A percentile compares a stretch with the other conserved stretches of the same genome.
These are phyloP conservation scores for Pythium diclinum DNA, from an alignment of 352 stramenopile species.

Conservation along the genomic window DNA sequence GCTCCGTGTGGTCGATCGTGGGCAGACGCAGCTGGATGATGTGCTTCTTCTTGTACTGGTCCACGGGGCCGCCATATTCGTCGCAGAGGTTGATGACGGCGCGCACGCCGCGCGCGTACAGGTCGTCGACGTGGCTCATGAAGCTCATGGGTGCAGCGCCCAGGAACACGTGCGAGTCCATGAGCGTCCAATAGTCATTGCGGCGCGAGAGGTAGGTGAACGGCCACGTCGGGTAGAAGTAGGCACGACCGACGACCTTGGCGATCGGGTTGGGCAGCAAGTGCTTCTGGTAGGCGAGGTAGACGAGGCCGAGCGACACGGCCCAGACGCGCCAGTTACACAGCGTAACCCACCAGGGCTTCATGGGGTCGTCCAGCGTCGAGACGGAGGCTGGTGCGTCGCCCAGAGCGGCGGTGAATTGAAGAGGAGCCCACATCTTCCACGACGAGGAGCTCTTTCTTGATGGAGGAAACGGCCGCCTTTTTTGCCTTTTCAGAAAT, in stretches of 20 bases:
- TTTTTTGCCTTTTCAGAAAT: no score
- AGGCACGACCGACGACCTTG: constrained; percentile 68
- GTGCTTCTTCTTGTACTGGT: constrained; percentile 83
- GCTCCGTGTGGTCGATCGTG: constrained; percentile 89
- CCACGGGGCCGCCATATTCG: constrained; percentile 90
- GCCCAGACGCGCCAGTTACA: constrained; percentile 26
- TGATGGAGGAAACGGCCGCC: constrained; percentile 2
- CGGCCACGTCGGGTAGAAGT: constrained; percentile 93
- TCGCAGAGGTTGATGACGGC: constrained; percentile 96
- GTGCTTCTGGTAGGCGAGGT: constrained; percentile 90
- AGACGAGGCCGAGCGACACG: constrained; percentile 44
- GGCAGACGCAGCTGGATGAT: constrained; percentile 89
- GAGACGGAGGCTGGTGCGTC: background rate
- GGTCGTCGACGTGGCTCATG: constrained; percentile 76
- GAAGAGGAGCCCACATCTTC: constrained; percentile 15
- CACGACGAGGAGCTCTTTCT: background rate
- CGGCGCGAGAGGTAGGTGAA: constrained; percentile 89
- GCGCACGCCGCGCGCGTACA: constrained; percentile 79
- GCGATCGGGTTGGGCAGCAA: constrained; percentile 73
- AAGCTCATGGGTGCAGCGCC: constrained; percentile 91
- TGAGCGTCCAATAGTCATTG: constrained; percentile 86
- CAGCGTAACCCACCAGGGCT: constrained; percentile 25
- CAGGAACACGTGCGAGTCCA: constrained; percentile 92
- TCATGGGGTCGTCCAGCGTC: constrained; percentile 19
- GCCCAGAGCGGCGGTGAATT: constrained; percentile 2